Conservation (phyloP, 2,329 filamentous ascomycete genomes). For the Zasmidium cellare region DNA sequence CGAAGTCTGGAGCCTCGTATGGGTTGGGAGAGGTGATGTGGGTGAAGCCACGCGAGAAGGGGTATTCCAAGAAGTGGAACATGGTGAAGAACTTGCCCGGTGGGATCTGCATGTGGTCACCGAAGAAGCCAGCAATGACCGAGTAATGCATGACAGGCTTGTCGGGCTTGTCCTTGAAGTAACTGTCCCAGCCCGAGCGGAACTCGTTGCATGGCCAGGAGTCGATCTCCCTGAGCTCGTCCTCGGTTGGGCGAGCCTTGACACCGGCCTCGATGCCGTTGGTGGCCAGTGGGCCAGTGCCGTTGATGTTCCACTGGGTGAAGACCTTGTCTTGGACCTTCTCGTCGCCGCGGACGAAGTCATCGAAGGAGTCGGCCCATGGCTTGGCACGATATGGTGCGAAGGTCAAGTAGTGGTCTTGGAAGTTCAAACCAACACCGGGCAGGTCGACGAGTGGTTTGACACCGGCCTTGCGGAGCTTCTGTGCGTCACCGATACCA, state of each 20-base stretch:
- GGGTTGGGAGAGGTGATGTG: conserved; percentile 54
- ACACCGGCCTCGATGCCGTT: conserved; percentile 80
- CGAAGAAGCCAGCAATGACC: conserved; percentile 65
- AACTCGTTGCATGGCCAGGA: conserved; percentile 75
- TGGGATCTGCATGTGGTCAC: conserved; percentile 61
- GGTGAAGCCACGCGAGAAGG: conserved; percentile 70
- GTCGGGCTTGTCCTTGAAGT: conserved; percentile 82
- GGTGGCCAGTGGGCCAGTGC: conserved; percentile 73
- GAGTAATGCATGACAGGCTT: conserved; percentile 87
- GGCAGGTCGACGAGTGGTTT: conserved; percentile 70
- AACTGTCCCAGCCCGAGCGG: conserved; percentile 72
- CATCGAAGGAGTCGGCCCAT: conserved; percentile 75
- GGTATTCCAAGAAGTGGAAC: conserved; percentile 80
- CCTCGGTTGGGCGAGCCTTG: conserved; percentile 69
- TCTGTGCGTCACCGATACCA: conserved; percentile 69
- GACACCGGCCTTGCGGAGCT: conserved; percentile 67
- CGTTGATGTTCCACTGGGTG: conserved; percentile 76
- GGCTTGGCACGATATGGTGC: conserved; percentile 71
- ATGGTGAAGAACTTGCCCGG: conserved; percentile 80
- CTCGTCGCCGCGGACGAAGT: conserved; percentile 73
- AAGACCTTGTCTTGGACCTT: conserved; percentile 72
- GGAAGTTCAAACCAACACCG: conserved; percentile 74
- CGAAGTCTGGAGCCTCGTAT: conserved; percentile 76
- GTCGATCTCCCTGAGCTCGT: conserved; percentile 69
- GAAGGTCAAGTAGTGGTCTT: conserved; percentile 74